Evolutionary conservation across 2,329 filamentous ascomycete species (phyloP), one percentile per base, ranked within the genome.

Genomic region (Tothia fuscella): DNA sequence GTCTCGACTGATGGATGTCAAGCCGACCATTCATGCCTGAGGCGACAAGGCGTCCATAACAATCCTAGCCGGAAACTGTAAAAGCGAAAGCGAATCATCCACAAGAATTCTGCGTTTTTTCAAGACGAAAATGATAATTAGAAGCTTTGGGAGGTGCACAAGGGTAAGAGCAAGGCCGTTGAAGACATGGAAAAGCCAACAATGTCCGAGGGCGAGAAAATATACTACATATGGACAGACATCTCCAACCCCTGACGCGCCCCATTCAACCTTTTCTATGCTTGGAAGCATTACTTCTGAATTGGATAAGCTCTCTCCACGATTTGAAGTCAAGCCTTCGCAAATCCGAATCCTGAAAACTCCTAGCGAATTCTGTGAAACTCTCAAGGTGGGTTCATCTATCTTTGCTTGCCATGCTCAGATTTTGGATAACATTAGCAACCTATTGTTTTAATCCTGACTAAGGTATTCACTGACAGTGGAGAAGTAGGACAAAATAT

Each of bases 321-420:
- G 83, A 33, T 94, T 98, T 52, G 83, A 88, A 56, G 70, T 98
- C 20, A 68, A 78, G 20, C 84, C 86, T 2, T 83, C 84, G 4
- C 77, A 89, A 45, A 82, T 98, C 38, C 70, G 73, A 9, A 80
- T 98, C 16, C 62, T 98, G 10, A 73, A 78, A 51, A 81, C 82
- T 2, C 91, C 91, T 0, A 63, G 74, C n/a, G 83, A 89, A 41
- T 98, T 98, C 58, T 98, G 95, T 61, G 78, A 82, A 51, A 85
- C 81, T 6, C 67, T 98, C 45, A 95, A 95, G 77, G 85, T 87
- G 56, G 50, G 62, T 53, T 34, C 24, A 21, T 16, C 28, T 37
- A n/a, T 28, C 20, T n/a, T n/a, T n/a, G n/a, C 25, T 14, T 7
- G 14, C 16, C 19, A 13, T 41, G 6, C 7, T 31, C n/a, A 39